Conservation (phyloP, 768 basidiomycete genomes). For the Tulasnella sp. region DNA sequence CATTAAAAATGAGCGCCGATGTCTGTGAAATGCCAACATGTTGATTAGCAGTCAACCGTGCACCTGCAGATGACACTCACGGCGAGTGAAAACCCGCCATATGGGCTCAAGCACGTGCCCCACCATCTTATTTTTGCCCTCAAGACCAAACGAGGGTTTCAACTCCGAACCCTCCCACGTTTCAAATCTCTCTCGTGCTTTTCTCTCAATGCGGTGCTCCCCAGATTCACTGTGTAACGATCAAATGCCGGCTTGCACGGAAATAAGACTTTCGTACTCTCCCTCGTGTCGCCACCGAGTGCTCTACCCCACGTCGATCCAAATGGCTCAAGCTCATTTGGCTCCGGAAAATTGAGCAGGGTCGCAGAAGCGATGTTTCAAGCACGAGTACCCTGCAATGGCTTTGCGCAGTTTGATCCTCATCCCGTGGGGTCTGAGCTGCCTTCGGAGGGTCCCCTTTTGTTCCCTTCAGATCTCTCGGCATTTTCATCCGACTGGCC, state of each 20-base stretch:
- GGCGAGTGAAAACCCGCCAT: too few relatives aligned
- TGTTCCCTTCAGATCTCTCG: neutral
- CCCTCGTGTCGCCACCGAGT: too few relatives aligned
- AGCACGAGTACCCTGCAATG: neutral
- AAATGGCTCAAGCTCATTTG: neutral
- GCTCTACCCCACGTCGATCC: too few relatives aligned
- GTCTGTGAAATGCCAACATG: neutral
- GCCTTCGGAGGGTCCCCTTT: neutral
- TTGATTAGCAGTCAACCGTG: neutral
- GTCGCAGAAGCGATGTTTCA: too few relatives aligned
- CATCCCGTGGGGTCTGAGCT: neutral
- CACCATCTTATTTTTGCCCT: neutral
- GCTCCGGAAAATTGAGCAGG: neutral
- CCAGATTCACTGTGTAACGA: neutral
- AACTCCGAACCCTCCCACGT: neutral
- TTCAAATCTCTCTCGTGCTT: neutral
- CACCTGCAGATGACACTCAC: neutral
- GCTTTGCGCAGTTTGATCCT: neutral
- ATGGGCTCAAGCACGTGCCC: neutral
- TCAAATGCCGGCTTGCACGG: neutral
- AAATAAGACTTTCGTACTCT: too few relatives aligned
- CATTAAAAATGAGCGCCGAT: neutral
- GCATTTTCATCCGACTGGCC: neutral
- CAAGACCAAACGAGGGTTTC: neutral
- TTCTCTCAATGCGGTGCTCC: neutral